A percentile compares a stretch with the other conserved stretches of the same genome.
Conservation (phyloP, 2,329 filamentous ascomycete species). For the Curvularia sp. region DNA sequence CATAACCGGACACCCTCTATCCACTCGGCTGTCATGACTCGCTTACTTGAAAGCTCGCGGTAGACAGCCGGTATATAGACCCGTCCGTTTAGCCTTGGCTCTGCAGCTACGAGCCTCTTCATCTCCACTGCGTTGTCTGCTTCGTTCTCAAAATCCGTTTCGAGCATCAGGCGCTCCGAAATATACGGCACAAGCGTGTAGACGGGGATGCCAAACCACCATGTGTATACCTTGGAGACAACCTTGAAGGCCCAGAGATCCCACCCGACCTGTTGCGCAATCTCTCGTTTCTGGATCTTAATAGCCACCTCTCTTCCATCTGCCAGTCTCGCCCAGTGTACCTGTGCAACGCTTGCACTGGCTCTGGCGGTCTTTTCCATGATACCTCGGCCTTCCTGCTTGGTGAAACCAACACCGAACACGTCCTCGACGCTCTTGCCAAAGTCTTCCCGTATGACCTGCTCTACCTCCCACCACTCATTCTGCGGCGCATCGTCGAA, state of each 20-base stretch:
- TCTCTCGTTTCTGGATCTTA: conserved; percentile 96
- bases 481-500: conserved; percentile 98
- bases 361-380: conserved; percentile 77
- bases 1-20: conserved; percentile 92
- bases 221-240: conserved; percentile 81
- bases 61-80: conserved; percentile 91
- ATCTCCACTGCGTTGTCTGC: conserved; percentile 87
- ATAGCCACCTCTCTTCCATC: conserved; percentile 93
- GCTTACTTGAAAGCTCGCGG: conserved; percentile 77
- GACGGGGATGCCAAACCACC: conserved; percentile 90
- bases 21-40: conserved; percentile 96
- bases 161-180: conserved; percentile 85
- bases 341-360: conserved; percentile 92
- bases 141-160: conserved; percentile 95
- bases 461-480: conserved; percentile 82
- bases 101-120: conserved; percentile 75
- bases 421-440: conserved; percentile 83
- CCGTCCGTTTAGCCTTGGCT: conserved; percentile 75
- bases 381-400: conserved; percentile 67
- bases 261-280: conserved; percentile 88
- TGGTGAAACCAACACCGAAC: conserved; percentile 84
- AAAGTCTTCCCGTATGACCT: conserved; percentile 87
- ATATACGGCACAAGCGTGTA: conserved; percentile 93
- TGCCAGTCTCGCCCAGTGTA: conserved; percentile 86
- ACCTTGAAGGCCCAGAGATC: conserved; percentile 96